phyloP scores from a whole-genome alignment of 2,329 filamentous ascomycete genomes.

The Aspergillus phoenicis region DNA sequence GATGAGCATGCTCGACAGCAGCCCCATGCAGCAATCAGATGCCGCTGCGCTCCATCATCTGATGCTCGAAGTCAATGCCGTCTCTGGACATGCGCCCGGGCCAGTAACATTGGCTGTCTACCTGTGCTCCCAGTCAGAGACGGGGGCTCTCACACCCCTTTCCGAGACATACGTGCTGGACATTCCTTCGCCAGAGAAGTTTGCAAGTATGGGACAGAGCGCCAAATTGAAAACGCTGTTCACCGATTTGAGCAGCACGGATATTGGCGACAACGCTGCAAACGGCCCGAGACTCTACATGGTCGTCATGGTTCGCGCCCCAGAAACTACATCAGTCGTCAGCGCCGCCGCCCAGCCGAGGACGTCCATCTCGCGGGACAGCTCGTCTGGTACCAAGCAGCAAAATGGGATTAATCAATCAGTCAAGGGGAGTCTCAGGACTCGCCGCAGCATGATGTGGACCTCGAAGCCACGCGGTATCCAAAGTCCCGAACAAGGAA shows the following conservation, averaged over 20 bases:
- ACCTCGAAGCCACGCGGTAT: conserved; percentile 37
- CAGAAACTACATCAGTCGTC: conserved; percentile 48
- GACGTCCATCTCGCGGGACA: conserved; percentile 40
- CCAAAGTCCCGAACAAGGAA: conserved; percentile 35
- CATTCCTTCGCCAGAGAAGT: conserved; percentile 71
- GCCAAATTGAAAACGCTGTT: conserved; percentile 82
- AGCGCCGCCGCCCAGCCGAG: conserved; percentile 28
- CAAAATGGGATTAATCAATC: conserved; percentile 33
- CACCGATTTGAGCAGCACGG: conserved; percentile 76
- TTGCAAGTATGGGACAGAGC: conserved; percentile 65
- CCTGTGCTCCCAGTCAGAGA: conserved; percentile 71
- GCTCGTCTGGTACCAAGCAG: conserved; percentile 29
- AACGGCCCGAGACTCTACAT: conserved; percentile 76
- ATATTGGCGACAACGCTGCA: conserved; percentile 64
- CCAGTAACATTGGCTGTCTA: conserved; percentile 76
- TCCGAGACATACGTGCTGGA: conserved; percentile 84
- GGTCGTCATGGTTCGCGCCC: conserved; percentile 75
- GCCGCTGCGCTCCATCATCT: conserved; percentile 76
- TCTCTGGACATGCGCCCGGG: conserved; percentile 75
- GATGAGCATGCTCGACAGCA: conserved; percentile 89
- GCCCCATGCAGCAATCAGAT: conserved; percentile 69
- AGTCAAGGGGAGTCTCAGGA: conserved; percentile 40
- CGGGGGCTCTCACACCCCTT: conserved; percentile 65
- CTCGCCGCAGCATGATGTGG: conserved; percentile 51
- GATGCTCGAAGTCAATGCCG: conserved; percentile 79